Conservation (phyloP, 129 eudicot genomes). For the Kitagawia praeruptora region DNA sequence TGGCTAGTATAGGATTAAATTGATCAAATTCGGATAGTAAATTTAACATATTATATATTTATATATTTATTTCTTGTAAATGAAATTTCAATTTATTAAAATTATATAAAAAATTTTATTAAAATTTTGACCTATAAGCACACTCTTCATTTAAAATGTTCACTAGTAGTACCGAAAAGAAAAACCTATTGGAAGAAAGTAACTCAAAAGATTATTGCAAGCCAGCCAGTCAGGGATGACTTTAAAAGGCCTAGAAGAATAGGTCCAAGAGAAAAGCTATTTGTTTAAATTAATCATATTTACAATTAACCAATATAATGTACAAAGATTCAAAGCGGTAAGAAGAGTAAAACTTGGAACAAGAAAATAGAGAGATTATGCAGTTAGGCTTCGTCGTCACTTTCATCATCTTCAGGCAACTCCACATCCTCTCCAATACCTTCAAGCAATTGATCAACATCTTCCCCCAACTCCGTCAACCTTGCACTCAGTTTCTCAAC, state of each 20-base stretch:
- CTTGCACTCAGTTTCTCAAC: conserved; percentile 67
- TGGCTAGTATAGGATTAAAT: too few relatives aligned
- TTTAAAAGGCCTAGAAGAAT: background rate
- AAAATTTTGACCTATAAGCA: background rate
- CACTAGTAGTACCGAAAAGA: background rate
- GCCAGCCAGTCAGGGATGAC: background rate
- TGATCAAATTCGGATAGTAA: too few relatives aligned
- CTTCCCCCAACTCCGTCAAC: conserved; percentile 71
- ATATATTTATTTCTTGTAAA: too few relatives aligned
- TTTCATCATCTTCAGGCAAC: conserved; percentile 35
- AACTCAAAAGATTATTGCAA: background rate
- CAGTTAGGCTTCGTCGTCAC: conserved; percentile 35
- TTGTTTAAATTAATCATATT: background rate
- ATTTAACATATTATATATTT: too few relatives aligned
- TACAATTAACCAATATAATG: conserved; percentile 9
- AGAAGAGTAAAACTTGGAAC: background rate
- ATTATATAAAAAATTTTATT: too few relatives aligned
- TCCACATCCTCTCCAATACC: conserved; percentile 74
- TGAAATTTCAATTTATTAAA: too few relatives aligned
- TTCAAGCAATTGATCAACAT: conserved; percentile 75
- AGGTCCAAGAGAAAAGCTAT: background rate
- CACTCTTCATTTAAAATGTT: background rate
- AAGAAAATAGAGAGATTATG: background rate
- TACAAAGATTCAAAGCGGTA: conserved; percentile 2
- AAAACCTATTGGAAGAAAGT: background rate